phyloP scores from a whole-genome alignment of 192 early-diverging fungal genomes.

The Paraglomus occultum region DNA sequence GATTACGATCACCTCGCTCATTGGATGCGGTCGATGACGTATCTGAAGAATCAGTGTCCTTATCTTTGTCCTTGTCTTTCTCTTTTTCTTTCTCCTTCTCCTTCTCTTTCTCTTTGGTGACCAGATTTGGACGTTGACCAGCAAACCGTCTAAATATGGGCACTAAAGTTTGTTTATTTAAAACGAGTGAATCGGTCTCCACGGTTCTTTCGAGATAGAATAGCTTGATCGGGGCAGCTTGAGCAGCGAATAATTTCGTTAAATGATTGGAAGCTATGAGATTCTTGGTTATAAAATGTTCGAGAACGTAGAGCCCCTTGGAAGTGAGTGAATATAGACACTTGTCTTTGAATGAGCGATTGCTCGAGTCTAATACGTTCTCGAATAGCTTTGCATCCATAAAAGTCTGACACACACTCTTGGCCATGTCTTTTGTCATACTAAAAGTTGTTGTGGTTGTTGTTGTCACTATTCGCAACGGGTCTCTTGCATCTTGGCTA shows the following conservation, averaged over 20 bases:
- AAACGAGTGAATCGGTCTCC: slow-evolving; percentile 49
- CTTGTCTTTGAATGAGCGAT: slow-evolving; percentile 46
- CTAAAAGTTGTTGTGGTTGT: slow-evolving; percentile 59
- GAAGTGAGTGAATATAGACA: slow-evolving; percentile 44
- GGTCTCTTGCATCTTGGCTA: slow-evolving; percentile 49
- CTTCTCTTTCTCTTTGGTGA: background rate
- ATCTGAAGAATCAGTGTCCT: background rate
- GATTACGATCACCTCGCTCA: slow-evolving; percentile 30
- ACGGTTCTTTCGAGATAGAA: slow-evolving; percentile 41
- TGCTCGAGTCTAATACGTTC: slow-evolving; percentile 42
- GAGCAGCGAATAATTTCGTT: slow-evolving; percentile 29
- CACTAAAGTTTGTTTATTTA: slow-evolving; percentile 38
- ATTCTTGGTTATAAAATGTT: slow-evolving; percentile 47
- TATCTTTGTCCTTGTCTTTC: background rate
- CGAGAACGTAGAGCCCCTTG: slow-evolving; percentile 52
- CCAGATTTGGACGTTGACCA: slow-evolving; percentile 40
- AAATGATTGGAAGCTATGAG: slow-evolving; percentile 39
- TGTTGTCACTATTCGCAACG: slow-evolving; percentile 44
- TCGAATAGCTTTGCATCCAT: slow-evolving; percentile 50
- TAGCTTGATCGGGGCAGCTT: slow-evolving; percentile 29
- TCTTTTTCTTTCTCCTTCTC: too few relatives aligned
- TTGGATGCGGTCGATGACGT: slow-evolving; percentile 20
- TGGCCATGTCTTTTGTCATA: slow-evolving; percentile 56
- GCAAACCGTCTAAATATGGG: slow-evolving; percentile 46
- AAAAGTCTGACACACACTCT: slow-evolving; percentile 51